Percentiles rank a stretch among this genome's conserved stretches.
These are phyloP conservation scores for Paxillus involutus DNA, from an alignment of 768 basidiomycete genomes.

Conservation along the genomic window DNA sequence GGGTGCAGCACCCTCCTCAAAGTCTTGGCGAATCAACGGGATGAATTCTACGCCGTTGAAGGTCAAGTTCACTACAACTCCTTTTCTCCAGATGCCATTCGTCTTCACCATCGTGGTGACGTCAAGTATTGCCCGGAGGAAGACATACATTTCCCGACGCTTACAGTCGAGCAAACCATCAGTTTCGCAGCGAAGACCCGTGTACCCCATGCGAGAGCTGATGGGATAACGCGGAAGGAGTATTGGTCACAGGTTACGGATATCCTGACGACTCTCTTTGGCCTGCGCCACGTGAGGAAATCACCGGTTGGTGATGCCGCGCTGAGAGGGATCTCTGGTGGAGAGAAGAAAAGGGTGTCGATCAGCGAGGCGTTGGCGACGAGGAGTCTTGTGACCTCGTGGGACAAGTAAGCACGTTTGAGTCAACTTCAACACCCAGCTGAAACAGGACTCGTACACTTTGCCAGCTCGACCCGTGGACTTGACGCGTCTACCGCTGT, in stretches of 20 bases:
- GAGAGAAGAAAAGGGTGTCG: conserved; percentile 82
- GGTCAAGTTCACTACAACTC: conserved; percentile 80
- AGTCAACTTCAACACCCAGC: conserved; percentile 15
- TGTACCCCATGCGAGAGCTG: conserved; percentile 55
- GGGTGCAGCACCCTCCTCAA: conserved; percentile 88
- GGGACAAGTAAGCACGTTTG: conserved; percentile 57
- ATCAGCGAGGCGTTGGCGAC: conserved; percentile 74
- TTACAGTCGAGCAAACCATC: conserved; percentile 79
- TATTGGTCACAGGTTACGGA: conserved; percentile 34
- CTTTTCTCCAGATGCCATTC: conserved; percentile 62
- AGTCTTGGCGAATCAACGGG: conserved; percentile 71
- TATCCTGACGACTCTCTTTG: conserved; percentile 68
- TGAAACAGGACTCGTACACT: conserved; percentile 45
- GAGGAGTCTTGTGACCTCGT: conserved; percentile 70
- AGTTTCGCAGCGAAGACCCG: conserved; percentile 68
- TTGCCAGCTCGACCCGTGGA: conserved; percentile 60
- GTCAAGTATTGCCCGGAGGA: conserved; percentile 83
- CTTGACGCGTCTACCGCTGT: conserved; percentile 70
- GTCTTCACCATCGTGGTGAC: conserved; percentile 71
- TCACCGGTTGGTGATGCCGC: conserved; percentile 82
- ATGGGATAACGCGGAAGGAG: conserved; percentile 36
- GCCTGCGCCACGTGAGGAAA: conserved; percentile 67
- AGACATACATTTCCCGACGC: conserved; percentile 82
- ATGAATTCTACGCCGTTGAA: conserved; percentile 63
- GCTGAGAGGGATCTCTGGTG: conserved; percentile 71